Evolutionary conservation across 2,329 filamentous ascomycete species (phyloP).

Genomic region (Huntiella decipiens): DNA sequence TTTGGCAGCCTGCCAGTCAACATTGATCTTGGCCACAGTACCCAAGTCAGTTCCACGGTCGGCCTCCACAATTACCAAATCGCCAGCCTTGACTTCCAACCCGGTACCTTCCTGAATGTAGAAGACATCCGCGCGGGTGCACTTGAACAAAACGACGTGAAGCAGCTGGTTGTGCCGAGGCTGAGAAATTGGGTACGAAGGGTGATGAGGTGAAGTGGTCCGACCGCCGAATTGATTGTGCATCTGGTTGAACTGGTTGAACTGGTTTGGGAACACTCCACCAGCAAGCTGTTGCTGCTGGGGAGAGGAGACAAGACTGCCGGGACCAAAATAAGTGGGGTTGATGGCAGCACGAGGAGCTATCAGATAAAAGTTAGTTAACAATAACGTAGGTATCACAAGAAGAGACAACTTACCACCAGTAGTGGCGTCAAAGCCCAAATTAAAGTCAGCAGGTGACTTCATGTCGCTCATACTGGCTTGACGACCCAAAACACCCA

Average conservation of each 20-base stretch:
- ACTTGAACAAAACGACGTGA: slow-evolving; percentile 93
- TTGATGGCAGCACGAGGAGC: not conserved
- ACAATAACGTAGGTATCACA: not conserved
- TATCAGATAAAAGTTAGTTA: too few species aligned
- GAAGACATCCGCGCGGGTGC: slow-evolving; percentile 83
- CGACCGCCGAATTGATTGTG: slow-evolving; percentile 8
- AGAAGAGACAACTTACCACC: slow-evolving; percentile 1
- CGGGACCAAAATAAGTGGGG: slow-evolving; percentile 5
- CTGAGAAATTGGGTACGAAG: slow-evolving; percentile 40
- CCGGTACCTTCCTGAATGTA: slow-evolving; percentile 94
- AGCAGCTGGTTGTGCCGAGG: slow-evolving; percentile 50
- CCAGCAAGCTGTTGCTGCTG: slow-evolving; percentile 6
- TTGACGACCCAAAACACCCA: not conserved
- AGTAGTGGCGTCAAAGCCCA: slow-evolving; percentile 5
- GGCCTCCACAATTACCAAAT: slow-evolving; percentile 92
- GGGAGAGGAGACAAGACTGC: slow-evolving; percentile 5
- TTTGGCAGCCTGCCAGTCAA: slow-evolving; percentile 74
- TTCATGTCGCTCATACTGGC: slow-evolving; percentile 3
- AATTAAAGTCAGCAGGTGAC: slow-evolving; percentile 6
- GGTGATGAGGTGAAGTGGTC: slow-evolving; percentile 41
- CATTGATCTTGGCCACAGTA: slow-evolving; percentile 73
- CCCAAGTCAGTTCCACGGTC: slow-evolving; percentile 92
- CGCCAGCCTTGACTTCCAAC: slow-evolving; percentile 71
- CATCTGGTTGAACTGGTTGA: slow-evolving; percentile 5
- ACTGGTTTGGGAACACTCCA: slow-evolving; percentile 17